Percentiles rank a stretch among this genome's conserved stretches.
Evolutionary conservation across 495 filamentous ascomycete species (phyloP).

Genomic region (Copromyces sp.): DNA sequence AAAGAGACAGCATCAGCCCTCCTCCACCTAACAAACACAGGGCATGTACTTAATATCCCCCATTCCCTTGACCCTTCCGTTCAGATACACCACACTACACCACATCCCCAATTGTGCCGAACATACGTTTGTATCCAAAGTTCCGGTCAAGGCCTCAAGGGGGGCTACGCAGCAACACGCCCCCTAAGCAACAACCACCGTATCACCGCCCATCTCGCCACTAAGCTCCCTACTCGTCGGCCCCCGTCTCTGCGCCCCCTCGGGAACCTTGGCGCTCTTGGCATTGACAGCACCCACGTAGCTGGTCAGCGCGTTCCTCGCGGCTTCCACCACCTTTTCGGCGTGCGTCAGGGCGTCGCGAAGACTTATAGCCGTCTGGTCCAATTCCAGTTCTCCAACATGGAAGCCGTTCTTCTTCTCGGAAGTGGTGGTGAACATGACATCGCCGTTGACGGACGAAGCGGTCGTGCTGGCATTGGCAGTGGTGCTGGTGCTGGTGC

Average conservation of each 20-base stretch:
- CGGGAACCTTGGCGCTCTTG: background rate
- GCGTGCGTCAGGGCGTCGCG: slow-evolving; percentile 26
- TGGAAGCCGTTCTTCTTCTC: background rate
- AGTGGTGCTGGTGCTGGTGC: slow-evolving; percentile 3
- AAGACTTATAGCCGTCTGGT: slow-evolving; percentile 22
- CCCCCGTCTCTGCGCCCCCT: slow-evolving; percentile 25
- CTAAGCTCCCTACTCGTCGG: slow-evolving; percentile 39
- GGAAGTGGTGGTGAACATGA: background rate
- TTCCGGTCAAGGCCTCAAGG: background rate
- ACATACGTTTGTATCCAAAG: too few species aligned
- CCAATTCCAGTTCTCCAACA: slow-evolving; percentile 1
- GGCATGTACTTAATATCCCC: background rate
- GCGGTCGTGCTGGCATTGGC: background rate
- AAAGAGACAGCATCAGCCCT: background rate
- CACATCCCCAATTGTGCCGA: too few species aligned
- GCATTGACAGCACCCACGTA: slow-evolving; percentile 14
- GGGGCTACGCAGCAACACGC: background rate
- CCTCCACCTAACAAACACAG: background rate
- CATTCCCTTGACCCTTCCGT: background rate
- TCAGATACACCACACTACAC: too few species aligned
- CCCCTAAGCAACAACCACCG: slow-evolving; percentile 8
- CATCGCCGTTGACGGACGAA: slow-evolving; percentile 4
- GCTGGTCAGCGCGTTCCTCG: slow-evolving; percentile 21
- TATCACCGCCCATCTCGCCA: slow-evolving; percentile 48
- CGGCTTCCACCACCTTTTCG: slow-evolving; percentile 29